Percentiles rank a stretch among this genome's conserved stretches.
These are phyloP conservation scores for Lobosporangium transversale DNA, from an alignment of 192 early-diverging fungal genomes.

Conservation along the genomic window DNA sequence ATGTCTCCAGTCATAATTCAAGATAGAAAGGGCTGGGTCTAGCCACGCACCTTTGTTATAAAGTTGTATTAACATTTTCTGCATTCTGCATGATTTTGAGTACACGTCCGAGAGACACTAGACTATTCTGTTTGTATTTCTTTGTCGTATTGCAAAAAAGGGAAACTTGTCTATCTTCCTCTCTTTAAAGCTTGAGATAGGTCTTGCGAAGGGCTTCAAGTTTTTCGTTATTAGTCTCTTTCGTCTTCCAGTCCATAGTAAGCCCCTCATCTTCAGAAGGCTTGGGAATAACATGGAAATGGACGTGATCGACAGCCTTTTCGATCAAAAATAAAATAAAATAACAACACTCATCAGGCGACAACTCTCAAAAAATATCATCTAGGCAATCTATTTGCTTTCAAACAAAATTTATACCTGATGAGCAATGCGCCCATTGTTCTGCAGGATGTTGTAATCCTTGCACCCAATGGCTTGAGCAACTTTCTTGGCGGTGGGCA, in stretches of 20 bases:
- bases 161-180: too few species aligned
- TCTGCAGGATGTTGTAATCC: slow-evolving; percentile 92
- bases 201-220: slow-evolving; percentile 56
- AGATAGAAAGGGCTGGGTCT: too few species aligned
- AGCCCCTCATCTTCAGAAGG: slow-evolving; percentile 73
- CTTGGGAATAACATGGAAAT: slow-evolving; percentile 94
- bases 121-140: too few species aligned
- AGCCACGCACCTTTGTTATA: too few species aligned
- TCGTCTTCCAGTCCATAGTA: slow-evolving; percentile 70
- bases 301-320: slow-evolving; percentile 92
- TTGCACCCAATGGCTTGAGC: slow-evolving; percentile 72
- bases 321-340: slow-evolving; percentile 13
- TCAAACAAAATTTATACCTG: slow-evolving; percentile 50
- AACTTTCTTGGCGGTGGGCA: slow-evolving; percentile 91
- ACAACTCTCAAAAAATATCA: not conserved
- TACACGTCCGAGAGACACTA: too few species aligned
- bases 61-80: too few species aligned
- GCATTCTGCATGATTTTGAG: too few species aligned
- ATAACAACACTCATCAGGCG: not conserved
- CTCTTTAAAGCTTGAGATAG: slow-evolving; percentile 40
- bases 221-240: slow-evolving; percentile 63
- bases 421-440: slow-evolving; percentile 66
- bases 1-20: too few species aligned
- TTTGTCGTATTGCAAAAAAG: too few species aligned
- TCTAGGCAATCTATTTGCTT: not conserved